Evolutionary conservation across 306 rosid genomes (phyloP).

Genomic region (Heteromeles arbutifolia): DNA sequence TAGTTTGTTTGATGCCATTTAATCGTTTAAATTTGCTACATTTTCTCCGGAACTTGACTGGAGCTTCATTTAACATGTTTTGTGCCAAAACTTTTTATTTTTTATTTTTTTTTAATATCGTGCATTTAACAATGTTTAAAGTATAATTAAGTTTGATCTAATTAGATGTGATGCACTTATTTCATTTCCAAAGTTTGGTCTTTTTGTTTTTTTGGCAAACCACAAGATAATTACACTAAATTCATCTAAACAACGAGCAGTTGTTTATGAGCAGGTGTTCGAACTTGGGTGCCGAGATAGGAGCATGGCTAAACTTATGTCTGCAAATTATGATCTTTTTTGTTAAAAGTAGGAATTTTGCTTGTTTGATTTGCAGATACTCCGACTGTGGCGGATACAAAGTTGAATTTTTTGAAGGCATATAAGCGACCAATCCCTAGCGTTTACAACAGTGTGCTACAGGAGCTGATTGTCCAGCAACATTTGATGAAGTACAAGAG

Average conservation of each 20-base stretch:
- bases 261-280: background rate
- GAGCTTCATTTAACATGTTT: background rate
- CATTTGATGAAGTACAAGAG: slow-evolving; percentile 90
- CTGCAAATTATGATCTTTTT: background rate
- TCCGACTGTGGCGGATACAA: slow-evolving; percentile 85
- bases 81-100: background rate
- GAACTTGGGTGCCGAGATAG: no score
- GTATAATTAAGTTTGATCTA: background rate
- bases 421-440: slow-evolving; percentile 91
- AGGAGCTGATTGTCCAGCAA: slow-evolving; percentile 95
- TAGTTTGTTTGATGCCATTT: background rate
- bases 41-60: background rate
- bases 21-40: background rate
- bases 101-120: background rate
- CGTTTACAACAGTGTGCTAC: slow-evolving; percentile 80
- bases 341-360: background rate
- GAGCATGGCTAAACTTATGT: background rate
- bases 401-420: slow-evolving; percentile 70
- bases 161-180: background rate
- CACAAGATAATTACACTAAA: no score
- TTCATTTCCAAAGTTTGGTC: background rate
- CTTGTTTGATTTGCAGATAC: slow-evolving; percentile 45
- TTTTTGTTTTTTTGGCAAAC: background rate
- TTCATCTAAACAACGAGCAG: background rate
- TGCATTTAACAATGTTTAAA: background rate